These are phyloP conservation scores for Microsporum canis DNA, from an alignment of 2,329 filamentous ascomycete species.

Conservation along the genomic window DNA sequence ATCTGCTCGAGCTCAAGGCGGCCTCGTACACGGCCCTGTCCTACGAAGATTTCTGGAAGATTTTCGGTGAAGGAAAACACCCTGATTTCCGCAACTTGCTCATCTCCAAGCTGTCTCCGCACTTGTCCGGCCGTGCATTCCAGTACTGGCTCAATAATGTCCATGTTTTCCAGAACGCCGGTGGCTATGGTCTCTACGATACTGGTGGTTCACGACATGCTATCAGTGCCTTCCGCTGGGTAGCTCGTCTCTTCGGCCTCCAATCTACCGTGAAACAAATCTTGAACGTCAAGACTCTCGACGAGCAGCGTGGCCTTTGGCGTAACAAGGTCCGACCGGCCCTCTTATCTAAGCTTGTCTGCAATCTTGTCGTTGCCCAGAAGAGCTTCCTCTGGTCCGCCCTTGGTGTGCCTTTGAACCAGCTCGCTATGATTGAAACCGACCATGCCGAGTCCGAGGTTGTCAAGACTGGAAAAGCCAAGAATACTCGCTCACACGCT, in stretches of 20 bases:
- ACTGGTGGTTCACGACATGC: constrained; percentile 85
- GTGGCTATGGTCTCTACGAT: constrained; percentile 65
- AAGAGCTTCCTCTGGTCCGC: constrained; percentile 91
- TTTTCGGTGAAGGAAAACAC: constrained; percentile 85
- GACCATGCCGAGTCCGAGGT: constrained; percentile 59
- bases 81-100: constrained; percentile 65
- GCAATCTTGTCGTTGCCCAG: constrained; percentile 73
- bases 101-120: constrained; percentile 69
- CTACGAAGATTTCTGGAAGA: constrained; percentile 83
- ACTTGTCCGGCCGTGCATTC: constrained; percentile 86
- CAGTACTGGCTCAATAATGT: constrained; percentile 85
- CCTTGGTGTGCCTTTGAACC: constrained; percentile 79
- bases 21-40: constrained; percentile 70
- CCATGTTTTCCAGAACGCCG: constrained; percentile 54
- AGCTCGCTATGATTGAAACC: constrained; percentile 77
- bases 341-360: constrained; percentile 66
- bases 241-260: constrained; percentile 65
- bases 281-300: constrained; percentile 64
- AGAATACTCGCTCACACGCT: constrained; percentile 53
- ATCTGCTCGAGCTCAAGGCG: constrained; percentile 87
- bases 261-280: constrained; percentile 56
- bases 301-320: constrained; percentile 87
- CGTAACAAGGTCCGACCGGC: constrained; percentile 58
- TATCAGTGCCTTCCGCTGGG: constrained; percentile 67
- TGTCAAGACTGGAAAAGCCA: constrained; percentile 41